These are phyloP conservation scores for Myxozyma nipponensis DNA, from an alignment of 805 yeast species.

Conservation along the genomic window DNA sequence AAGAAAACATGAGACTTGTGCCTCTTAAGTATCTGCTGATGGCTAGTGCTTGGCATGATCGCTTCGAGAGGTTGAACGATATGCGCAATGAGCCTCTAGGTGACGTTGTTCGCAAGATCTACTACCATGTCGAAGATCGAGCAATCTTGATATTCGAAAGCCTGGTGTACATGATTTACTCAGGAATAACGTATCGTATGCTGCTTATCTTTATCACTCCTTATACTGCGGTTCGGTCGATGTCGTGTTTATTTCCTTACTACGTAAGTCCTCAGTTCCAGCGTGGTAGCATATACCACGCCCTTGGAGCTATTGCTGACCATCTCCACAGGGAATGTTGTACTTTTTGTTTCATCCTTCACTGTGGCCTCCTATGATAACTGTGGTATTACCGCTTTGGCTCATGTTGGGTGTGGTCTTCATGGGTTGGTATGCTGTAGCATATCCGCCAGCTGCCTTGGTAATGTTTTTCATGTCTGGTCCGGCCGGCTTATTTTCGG, in stretches of 20 bases:
- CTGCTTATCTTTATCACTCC: conserved; percentile 14
- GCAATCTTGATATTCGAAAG: background rate
- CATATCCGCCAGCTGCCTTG: conserved; percentile 15
- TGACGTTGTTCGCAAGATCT: background rate
- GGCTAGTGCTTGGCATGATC: background rate
- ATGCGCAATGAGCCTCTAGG: background rate
- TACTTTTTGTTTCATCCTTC: conserved; percentile 22
- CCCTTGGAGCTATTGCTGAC: background rate
- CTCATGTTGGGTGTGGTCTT: conserved; percentile 7
- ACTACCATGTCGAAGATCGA: background rate
- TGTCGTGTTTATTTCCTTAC: conserved; percentile 17
- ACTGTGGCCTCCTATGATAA: conserved; percentile 22
- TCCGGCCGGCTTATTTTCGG: conserved; percentile 15
- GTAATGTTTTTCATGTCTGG: conserved; percentile 18
- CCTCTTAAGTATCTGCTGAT: conserved; percentile 3
- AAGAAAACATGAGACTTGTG: conserved; percentile 2
- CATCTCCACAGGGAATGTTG: conserved; percentile 11
- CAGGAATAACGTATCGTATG: conserved; percentile 23
- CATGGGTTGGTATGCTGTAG: conserved; percentile 12
- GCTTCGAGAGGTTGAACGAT: background rate
- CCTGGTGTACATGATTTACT: conserved; percentile 6
- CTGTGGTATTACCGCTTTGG: conserved; percentile 11
- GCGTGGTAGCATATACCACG: background rate
- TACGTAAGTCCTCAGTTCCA: background rate
- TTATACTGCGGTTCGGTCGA: conserved; percentile 19